Base-by-base conservation (phyloP, 2,329 filamentous ascomycete species). In the Teratosphaeria viscida region DNA sequence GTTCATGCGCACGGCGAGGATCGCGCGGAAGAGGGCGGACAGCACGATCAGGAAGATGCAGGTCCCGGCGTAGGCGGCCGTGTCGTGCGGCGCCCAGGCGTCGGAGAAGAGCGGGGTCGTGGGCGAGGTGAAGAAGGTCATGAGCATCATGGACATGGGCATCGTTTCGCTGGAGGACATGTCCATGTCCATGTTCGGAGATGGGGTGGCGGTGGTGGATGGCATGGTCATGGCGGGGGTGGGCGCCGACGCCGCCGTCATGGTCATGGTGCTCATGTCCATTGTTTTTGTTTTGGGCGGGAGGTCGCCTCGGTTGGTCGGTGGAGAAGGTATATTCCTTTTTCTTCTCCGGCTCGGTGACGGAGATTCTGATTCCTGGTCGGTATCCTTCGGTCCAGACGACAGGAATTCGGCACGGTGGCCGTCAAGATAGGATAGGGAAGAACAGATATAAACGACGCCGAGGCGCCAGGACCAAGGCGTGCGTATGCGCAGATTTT, bases 41-140 rank as follows among this genome's bases (percentile, higher is more conserved):
- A 96, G 84, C 52, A 86, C 66, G 70, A 95, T 49, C 59, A 96
- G 81, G 76, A 96, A 96, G 73, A 96, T 88, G 78, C 92, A 94
- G 29, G 90, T 94, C 57, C 85, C 92, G 1, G 89, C 89, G 74
- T 96, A 96, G 63, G 82, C 77, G 65, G 86, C 89, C 5, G 79
- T 76, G 54, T 76, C 85, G 35, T 70, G 74, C 10, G 92, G 92
- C 1, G 87, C 87, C 90, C 90, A 96, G 59, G 78, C 71, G 35
- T 75, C 71, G 14, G 88, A 85, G 76, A 81, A 89, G 47, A 90
- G 79, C 4, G 85, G 78, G 1, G 86, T 88, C 37, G 69, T 71
- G 26, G 81, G 81, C 55, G 77, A 75, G 63, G 80, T 82, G 70
- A 85, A 85, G 79, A 92, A 92, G 59, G 74, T 72, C 80, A 81